A percentile compares a stretch with the other conserved stretches of the same genome.
Conservation (phyloP, 176 grass and related monocot genomes). For the Cenchrus purpureus region DNA sequence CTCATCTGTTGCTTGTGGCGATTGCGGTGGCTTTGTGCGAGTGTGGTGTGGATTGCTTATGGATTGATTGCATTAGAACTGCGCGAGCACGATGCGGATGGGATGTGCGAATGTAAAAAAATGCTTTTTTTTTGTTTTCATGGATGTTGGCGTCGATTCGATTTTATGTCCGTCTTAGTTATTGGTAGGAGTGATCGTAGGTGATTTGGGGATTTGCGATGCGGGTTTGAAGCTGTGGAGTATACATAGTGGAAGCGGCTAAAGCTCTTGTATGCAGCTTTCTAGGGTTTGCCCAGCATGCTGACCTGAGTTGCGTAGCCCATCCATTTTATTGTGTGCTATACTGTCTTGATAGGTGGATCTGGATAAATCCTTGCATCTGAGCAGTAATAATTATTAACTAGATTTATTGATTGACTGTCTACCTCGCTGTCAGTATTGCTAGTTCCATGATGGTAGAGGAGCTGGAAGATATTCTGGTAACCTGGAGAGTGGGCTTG, state of each 20-base stretch:
- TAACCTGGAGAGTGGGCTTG: background rate
- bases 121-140: background rate
- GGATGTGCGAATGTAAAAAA: background rate
- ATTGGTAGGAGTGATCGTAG: background rate
- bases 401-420: conserved; percentile 25
- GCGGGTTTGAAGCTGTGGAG: background rate
- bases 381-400: background rate
- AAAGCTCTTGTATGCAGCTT: background rate
- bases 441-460: background rate
- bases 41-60: background rate
- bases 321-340: background rate
- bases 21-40: conserved; percentile 1
- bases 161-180: conserved; percentile 13
- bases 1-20: background rate
- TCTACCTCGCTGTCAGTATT: background rate
- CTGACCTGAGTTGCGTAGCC: conserved; percentile 1
- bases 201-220: conserved; percentile 9
- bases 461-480: conserved; percentile 1
- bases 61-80: conserved; percentile 27
- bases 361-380: background rate
- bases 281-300: conserved; percentile 32
- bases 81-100: background rate
- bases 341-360: background rate
- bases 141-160: background rate
- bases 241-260: background rate